Conservation (phyloP, 2,329 filamentous ascomycete species). For the Exophiala dermatitidis region DNA sequence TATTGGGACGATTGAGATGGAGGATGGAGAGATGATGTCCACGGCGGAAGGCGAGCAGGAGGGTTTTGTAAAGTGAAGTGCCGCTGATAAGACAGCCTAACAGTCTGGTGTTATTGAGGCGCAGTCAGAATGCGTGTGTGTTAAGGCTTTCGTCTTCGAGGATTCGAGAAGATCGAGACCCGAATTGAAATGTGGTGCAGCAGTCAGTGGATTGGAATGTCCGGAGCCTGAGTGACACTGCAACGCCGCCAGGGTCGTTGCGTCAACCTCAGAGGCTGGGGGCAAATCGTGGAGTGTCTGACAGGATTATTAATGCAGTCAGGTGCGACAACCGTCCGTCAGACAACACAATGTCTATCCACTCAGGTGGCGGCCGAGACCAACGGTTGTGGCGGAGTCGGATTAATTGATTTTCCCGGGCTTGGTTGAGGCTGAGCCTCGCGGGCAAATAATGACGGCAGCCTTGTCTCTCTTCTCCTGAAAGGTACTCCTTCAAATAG, state of each 20-base stretch:
- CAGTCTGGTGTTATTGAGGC: slow-evolving; percentile 5
- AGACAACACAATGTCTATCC: background rate
- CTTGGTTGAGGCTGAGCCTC: slow-evolving; percentile 13
- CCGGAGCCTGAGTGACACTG: background rate
- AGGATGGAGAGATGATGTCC: background rate
- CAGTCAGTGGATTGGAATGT: background rate
- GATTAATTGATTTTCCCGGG: slow-evolving; percentile 6
- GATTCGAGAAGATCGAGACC: slow-evolving; percentile 13
- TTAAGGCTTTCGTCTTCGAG: slow-evolving; percentile 4
- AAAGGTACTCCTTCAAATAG: too few species aligned
- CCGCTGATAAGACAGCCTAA: too few species aligned
- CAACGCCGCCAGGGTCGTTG: background rate
- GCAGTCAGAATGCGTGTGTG: slow-evolving; percentile 10
- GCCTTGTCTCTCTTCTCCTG: background rate
- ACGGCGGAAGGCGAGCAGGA: background rate
- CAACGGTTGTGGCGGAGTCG: background rate
- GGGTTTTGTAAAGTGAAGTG: background rate
- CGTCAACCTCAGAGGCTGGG: background rate
- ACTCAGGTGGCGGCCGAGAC: too few species aligned
- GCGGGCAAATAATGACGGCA: background rate
- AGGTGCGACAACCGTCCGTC: background rate
- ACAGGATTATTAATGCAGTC: background rate
- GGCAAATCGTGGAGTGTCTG: background rate
- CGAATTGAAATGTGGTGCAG: background rate
- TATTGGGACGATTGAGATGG: background rate